Base-by-base conservation (phyloP, 2,329 filamentous ascomycete species). In the Aspergillus piperis region DNA sequence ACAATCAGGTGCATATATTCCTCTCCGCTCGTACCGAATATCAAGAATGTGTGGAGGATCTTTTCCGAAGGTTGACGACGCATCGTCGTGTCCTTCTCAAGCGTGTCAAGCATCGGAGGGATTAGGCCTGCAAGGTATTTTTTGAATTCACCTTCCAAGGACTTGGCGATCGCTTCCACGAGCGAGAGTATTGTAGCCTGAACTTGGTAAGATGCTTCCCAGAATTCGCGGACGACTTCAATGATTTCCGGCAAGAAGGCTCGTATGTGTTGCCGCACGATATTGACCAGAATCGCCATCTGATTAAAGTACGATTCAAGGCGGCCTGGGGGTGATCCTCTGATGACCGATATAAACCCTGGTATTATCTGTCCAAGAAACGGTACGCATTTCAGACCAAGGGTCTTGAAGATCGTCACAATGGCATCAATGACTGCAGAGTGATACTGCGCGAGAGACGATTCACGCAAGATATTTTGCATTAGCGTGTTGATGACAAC, bases 1-100 rank as follows among this genome's bases (percentile, higher is more conserved):
- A 99, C 91, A 66, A 99, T 98, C 55, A 99, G 83, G 74, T 99
- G 95, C 95, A 99, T 99, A 75, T 99, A 99, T 74, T 99, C 95
- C 74, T 99, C 95, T 10, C 90, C 91, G 71, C 93, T 98, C 0
- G 93, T 89, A 1, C 96, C 96, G 73, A 99, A 99, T 0, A 99
- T 91, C 27, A 99, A 80, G 75, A 99, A 96, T 0, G 94, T 93
- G 73, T 98, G 95, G 23, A 99, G 82, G 3, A 99, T 93, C 68
- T 90, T 89, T 73, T 97, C 92, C 0, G 93, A 96, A 2, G 92
- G 90, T 13, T 86, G 84, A n/a, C 92, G 85, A 70, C 91, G 90
- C 1, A 84, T 80, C 1, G 90, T 89, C 8, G 81, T 83, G 72
- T 99, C 95, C 64, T 92, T 90, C 66, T 99, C 94, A 17, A 99